A percentile compares a stretch with the other conserved stretches of the same genome.
These are phyloP conservation scores for Vigna trinervia DNA, from an alignment of 306 rosid species.

Conservation along the genomic window DNA sequence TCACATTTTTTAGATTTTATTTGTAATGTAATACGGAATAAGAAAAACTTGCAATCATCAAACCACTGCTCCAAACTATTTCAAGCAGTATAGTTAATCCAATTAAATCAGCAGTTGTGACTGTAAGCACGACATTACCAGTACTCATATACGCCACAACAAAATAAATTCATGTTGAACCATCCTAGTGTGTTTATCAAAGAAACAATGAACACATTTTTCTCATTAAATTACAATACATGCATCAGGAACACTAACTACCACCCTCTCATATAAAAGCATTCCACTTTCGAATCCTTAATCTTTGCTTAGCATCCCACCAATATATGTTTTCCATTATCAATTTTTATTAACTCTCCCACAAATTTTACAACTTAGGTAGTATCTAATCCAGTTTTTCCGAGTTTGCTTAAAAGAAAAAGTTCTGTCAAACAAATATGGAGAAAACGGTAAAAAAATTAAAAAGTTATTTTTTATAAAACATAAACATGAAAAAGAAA, in stretches of 20 bases:
- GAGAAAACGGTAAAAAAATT: background rate
- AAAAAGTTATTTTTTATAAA: background rate
- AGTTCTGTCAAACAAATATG: background rate
- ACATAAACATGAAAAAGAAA: background rate
- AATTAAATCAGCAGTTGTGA: background rate
- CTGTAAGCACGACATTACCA: background rate
- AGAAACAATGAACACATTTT: background rate
- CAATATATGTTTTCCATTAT: background rate
- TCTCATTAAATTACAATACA: background rate
- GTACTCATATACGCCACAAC: constrained; percentile 28
- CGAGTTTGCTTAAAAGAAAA: background rate
- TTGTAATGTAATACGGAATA: background rate
- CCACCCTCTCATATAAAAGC: background rate
- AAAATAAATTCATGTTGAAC: constrained; percentile 14
- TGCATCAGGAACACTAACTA: background rate
- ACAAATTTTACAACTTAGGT: background rate
- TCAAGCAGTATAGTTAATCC: constrained; percentile 20
- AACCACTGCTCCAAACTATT: background rate
- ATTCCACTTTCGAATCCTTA: background rate
- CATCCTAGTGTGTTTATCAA: background rate
- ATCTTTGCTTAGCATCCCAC: background rate
- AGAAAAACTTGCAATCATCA: constrained; percentile 7
- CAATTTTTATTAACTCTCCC: constrained; percentile 18
- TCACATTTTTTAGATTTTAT: constrained; percentile 1
- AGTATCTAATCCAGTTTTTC: background rate